Conservation (phyloP, 1,139 yeast genomes). For the Barnettozyma hawaiiensis region DNA sequence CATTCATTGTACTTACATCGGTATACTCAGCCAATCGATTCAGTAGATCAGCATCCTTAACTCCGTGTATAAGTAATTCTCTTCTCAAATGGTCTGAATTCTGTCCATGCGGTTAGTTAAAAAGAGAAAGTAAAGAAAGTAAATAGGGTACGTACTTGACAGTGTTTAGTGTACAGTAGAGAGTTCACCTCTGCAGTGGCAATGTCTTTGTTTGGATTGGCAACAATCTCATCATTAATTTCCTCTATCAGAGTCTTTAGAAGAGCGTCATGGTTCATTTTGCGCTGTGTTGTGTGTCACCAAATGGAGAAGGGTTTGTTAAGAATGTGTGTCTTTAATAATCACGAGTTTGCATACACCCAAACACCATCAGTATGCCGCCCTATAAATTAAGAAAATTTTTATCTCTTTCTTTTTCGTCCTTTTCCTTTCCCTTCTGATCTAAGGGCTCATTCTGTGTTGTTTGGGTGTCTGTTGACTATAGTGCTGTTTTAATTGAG, state of each 20-base stretch:
- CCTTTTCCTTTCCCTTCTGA: not conserved
- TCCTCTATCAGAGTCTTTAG: not conserved
- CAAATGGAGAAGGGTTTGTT: too few species aligned
- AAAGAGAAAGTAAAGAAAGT: not conserved
- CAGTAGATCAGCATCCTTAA: not conserved
- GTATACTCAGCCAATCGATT: slow-evolving; percentile 9
- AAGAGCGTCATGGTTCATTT: not conserved
- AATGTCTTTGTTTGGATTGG: slow-evolving; percentile 5
- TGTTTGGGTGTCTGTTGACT: not conserved
- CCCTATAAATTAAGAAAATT: not conserved
- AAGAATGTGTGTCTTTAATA: too few species aligned
- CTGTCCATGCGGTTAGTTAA: slow-evolving; percentile 3
- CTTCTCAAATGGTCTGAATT: slow-evolving; percentile 8
- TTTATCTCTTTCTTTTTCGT: not conserved
- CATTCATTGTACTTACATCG: slow-evolving; percentile 6
- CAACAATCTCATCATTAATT: not conserved
- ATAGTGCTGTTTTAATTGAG: not conserved
- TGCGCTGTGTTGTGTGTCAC: too few species aligned
- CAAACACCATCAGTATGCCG: too few species aligned
- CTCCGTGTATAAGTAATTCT: not conserved
- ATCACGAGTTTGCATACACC: too few species aligned
- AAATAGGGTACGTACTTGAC: slow-evolving; percentile 6
- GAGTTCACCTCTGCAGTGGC: slow-evolving; percentile 17
- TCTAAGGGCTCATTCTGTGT: slow-evolving; percentile 8
- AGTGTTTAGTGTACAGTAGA: slow-evolving; percentile 18